These are phyloP conservation scores for Ilyonectria sp. DNA, from an alignment of 2,329 filamentous ascomycete genomes.

Conservation along the genomic window DNA sequence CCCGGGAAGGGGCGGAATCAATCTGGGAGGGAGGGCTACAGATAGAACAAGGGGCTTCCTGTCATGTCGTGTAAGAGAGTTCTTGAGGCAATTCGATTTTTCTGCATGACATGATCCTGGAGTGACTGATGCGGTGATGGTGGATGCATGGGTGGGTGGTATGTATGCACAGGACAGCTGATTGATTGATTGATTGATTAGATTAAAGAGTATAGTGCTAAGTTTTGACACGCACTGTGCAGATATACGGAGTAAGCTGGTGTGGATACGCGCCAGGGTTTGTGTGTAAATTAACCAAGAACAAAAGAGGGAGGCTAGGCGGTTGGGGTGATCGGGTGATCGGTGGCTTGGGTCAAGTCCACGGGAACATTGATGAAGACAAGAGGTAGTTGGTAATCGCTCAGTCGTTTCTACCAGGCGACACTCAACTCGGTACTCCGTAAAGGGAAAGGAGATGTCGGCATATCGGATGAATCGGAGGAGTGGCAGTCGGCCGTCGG, in stretches of 20 bases:
- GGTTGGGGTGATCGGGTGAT: not conserved
- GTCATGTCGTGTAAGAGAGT: not conserved
- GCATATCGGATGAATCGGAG: slow-evolving; percentile 1
- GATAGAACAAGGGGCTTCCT: not conserved
- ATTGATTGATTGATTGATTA: slow-evolving; percentile 8
- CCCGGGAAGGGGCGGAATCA: not conserved
- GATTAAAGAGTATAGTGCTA: not conserved
- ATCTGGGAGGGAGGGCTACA: not conserved
- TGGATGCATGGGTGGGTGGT: not conserved
- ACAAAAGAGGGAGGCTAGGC: not conserved
- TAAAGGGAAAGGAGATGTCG: not conserved
- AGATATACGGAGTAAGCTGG: not conserved
- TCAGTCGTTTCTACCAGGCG: not conserved
- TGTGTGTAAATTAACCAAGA: not conserved
- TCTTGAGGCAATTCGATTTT: not conserved
- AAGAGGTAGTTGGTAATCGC: not conserved
- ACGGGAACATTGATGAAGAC: not conserved
- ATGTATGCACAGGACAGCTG: not conserved
- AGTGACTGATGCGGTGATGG: not conserved
- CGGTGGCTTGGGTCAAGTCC: not conserved
- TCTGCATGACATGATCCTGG: not conserved
- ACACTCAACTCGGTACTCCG: not conserved
- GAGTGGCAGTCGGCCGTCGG: not conserved
- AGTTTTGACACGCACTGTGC: not conserved
- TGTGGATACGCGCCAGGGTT: slow-evolving; percentile 2